phyloP scores from a whole-genome alignment of 2,329 filamentous ascomycete genomes.

The Lachnellula arida region DNA sequence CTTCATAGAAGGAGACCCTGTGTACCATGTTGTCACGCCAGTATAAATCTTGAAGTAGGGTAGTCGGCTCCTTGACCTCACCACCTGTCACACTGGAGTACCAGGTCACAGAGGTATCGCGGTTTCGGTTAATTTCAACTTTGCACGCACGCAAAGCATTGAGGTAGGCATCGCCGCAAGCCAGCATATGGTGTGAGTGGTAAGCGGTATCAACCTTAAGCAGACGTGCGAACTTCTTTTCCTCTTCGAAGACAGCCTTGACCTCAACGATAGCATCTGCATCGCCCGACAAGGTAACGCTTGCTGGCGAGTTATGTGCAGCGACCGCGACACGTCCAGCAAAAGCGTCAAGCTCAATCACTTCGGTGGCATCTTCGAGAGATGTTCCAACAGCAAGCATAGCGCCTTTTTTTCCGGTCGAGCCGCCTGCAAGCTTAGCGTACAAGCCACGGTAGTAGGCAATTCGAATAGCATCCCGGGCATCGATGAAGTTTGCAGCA shows the following conservation, averaged over 20 bases:
- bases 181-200: slow-evolving; percentile 22
- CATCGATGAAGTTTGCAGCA: slow-evolving; percentile 31
- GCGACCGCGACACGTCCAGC: slow-evolving; percentile 20
- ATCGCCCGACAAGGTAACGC: slow-evolving; percentile 27
- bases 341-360: slow-evolving; percentile 5
- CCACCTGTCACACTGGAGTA: slow-evolving; percentile 13
- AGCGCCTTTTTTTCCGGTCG: slow-evolving; percentile 10
- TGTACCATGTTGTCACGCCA: slow-evolving; percentile 34
- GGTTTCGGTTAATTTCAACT: slow-evolving; percentile 6
- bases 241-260: slow-evolving; percentile 9
- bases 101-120: slow-evolving; percentile 8
- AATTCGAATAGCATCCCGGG: slow-evolving; percentile 26
- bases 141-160: slow-evolving; percentile 8
- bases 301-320: slow-evolving; percentile 17
- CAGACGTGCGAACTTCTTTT: slow-evolving; percentile 12
- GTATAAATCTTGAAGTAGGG: slow-evolving; percentile 30
- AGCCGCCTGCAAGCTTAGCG: neutral
- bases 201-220: slow-evolving; percentile 24
- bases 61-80: slow-evolving; percentile 1
- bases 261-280: slow-evolving; percentile 12
- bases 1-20: slow-evolving; percentile 3
- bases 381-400: slow-evolving; percentile 10
- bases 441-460: slow-evolving; percentile 9
- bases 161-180: slow-evolving; percentile 19
- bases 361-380: slow-evolving; percentile 3